These are phyloP conservation scores for Lenwebbia sp. DNA, from an alignment of 345 rosid species.

Conservation along the genomic window DNA sequence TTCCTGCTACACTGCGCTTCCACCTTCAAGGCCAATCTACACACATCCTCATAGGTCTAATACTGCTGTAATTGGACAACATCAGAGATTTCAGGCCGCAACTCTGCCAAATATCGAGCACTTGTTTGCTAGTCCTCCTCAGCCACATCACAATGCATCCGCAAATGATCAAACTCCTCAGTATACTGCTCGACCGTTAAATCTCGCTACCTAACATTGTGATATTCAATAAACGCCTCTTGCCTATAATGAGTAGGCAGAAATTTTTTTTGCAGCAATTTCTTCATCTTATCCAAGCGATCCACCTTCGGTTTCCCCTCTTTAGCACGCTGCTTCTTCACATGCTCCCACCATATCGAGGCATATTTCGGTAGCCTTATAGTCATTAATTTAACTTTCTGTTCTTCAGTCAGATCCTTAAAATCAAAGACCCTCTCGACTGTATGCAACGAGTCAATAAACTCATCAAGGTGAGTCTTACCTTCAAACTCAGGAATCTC, in stretches of 20 bases:
- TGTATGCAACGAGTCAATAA: background rate
- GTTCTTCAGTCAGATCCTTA: background rate
- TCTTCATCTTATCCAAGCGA: background rate
- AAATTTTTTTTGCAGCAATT: background rate
- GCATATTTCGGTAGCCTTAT: background rate
- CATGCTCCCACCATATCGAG: background rate
- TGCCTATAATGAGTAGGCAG: background rate
- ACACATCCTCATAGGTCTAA: background rate
- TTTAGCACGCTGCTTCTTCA: background rate
- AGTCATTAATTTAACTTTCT: background rate
- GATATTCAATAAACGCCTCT: background rate
- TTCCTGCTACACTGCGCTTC: background rate
- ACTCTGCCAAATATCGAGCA: background rate
- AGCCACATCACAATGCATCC: background rate
- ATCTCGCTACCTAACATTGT: background rate
- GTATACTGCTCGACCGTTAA: background rate
- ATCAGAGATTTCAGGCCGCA: background rate
- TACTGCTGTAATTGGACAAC: background rate
- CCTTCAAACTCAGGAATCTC: background rate
- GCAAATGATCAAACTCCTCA: background rate
- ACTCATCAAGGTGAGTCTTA: background rate
- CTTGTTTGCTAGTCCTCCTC: background rate
- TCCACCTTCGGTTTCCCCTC: background rate
- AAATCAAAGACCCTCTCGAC: background rate
- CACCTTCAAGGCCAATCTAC: background rate